A percentile compares a stretch with the other conserved stretches of the same genome.
Evolutionary conservation across 2,329 filamentous ascomycete species (phyloP).

Genomic region (Fusarium sp.): DNA sequence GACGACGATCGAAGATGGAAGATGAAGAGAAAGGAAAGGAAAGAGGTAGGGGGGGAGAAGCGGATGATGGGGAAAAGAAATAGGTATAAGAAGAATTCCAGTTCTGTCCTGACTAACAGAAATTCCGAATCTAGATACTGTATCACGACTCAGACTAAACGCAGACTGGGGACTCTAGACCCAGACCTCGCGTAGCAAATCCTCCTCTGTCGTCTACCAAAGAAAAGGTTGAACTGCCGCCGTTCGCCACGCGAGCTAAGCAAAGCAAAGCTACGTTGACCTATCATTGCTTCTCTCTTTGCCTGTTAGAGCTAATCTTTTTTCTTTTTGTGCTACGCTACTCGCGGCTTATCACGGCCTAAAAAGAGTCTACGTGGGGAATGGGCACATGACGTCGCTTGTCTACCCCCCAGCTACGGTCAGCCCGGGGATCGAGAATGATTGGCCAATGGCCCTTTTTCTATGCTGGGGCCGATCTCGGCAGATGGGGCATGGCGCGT

Average conservation of each 20-base stretch:
- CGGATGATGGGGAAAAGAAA: slow-evolving; percentile 12
- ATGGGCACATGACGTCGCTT: slow-evolving; percentile 45
- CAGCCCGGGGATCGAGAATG: slow-evolving; percentile 11
- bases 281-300: not conserved
- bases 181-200: slow-evolving; percentile 24
- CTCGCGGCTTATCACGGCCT: slow-evolving; percentile 51
- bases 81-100: slow-evolving; percentile 12
- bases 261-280: slow-evolving; percentile 9
- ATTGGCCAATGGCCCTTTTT: slow-evolving; percentile 45
- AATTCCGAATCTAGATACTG: slow-evolving; percentile 23
- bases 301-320: slow-evolving; percentile 24
- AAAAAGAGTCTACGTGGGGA: slow-evolving; percentile 31
- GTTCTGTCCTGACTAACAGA: slow-evolving; percentile 35
- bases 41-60: slow-evolving; percentile 1
- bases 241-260: slow-evolving; percentile 26
- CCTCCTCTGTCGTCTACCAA: slow-evolving; percentile 3
- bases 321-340: not conserved
- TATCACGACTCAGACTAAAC: slow-evolving; percentile 19
- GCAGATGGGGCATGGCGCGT: slow-evolving; percentile 25
- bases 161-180: not conserved
- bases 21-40: slow-evolving; percentile 12
- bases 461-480: slow-evolving; percentile 42
- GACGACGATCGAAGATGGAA: slow-evolving; percentile 35
- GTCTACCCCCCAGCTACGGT: slow-evolving; percentile 28
- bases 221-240: slow-evolving; percentile 7